Evolutionary conservation across 176 grass and related monocot species (phyloP), one percentile per base, ranked within the genome.

Genomic region (Musa beccarii): DNA sequence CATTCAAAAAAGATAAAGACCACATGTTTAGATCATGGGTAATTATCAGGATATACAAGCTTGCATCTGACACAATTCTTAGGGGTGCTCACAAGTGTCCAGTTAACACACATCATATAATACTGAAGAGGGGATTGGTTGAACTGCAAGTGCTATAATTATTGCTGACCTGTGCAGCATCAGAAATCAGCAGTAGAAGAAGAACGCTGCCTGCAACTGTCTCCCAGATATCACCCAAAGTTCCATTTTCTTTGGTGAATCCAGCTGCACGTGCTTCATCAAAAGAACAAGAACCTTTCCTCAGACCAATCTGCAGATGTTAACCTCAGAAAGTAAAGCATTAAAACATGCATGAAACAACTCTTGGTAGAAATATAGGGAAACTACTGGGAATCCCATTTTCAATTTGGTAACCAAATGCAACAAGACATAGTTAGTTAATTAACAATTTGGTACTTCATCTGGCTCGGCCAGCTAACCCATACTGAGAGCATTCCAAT

Each of bases 251-350:
- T 83, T 98, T 86, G 9, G 84, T 91, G 66, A 98, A 98, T 66
- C 95, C 95, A 87, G 88, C 86, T 2, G 63, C 80, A 75, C 86
- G 84, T 72, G 90, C 86, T 71, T 98, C 95, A 15, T 91, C 80
- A 81, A 89, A 94, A 55, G 95, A 98, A 24, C 82, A 86, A 54
- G 90, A 98, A 62, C 88, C 90, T 79, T 89, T 98, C 59, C 95
- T 76, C 9, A 98, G 80, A 69, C 90, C 90, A 93, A 98, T 91
- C 90, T 98, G 78, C 75, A 87, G 68, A 67, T 57, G 49, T 69
- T 34, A 24, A 54, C 71, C 7, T 49, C 19, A 50, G 19, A 66
- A 79, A 51, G 65, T 76, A 73, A 52, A 74, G 8, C 52, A 29
- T 49, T 3, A 64, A 4, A 16, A 50, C 13, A 79, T 12, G n/a